These are phyloP conservation scores for Candida saitoana DNA, from an alignment of 805 yeast species.

Conservation along the genomic window DNA sequence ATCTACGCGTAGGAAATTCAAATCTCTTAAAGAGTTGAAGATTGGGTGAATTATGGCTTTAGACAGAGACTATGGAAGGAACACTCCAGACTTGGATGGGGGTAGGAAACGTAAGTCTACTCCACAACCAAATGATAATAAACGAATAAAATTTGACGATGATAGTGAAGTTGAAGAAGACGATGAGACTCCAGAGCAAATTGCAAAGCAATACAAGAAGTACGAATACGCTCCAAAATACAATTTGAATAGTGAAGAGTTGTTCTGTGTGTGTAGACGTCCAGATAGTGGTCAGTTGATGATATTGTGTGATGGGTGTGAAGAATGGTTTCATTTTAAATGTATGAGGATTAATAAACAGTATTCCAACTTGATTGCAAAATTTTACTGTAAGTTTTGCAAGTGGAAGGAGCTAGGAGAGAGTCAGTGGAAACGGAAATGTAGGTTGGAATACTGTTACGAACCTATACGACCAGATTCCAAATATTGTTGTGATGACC, in stretches of 20 bases:
- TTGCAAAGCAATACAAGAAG: slow-evolving; percentile 35
- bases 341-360: slow-evolving; percentile 60
- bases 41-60: background rate
- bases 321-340: slow-evolving; percentile 87
- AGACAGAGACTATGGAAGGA: background rate
- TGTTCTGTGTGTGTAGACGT: slow-evolving; percentile 73
- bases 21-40: too few species aligned
- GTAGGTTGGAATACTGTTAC: slow-evolving; percentile 57
- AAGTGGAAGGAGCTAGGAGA: slow-evolving; percentile 46
- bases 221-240: slow-evolving; percentile 36
- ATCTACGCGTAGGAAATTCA: background rate
- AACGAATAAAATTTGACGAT: background rate
- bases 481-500: slow-evolving; percentile 73
- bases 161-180: slow-evolving; percentile 10
- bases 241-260: slow-evolving; percentile 52
- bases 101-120: background rate
- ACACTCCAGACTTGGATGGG: background rate
- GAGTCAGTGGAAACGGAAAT: slow-evolving; percentile 72
- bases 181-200: slow-evolving; percentile 25
- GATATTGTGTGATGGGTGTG: slow-evolving; percentile 96
- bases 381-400: slow-evolving; percentile 74
- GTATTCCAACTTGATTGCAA: slow-evolving; percentile 53
- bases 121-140: background rate
- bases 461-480: slow-evolving; percentile 48
- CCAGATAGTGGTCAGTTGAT: slow-evolving; percentile 78